Percentiles rank a stretch among this genome's conserved stretches.
Evolutionary conservation across 345 rosid genomes (phyloP).

Genomic region (Populus nigra): DNA sequence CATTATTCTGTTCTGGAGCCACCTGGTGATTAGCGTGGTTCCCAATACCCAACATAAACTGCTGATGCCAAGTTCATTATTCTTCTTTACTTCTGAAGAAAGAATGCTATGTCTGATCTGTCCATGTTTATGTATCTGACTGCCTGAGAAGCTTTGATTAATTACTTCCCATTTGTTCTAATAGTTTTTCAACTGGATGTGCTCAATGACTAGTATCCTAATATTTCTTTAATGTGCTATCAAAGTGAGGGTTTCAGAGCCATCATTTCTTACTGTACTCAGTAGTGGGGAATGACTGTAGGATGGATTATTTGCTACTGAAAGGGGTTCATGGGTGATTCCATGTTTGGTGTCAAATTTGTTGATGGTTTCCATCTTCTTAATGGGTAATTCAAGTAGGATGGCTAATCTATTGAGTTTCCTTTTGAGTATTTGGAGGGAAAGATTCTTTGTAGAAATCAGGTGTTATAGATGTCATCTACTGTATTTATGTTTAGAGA

Average conservation of each 20-base stretch:
- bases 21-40: background rate
- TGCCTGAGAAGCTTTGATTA: background rate
- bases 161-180: background rate
- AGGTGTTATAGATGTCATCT: background rate
- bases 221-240: background rate
- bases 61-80: background rate
- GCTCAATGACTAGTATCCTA: background rate
- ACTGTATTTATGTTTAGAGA: background rate
- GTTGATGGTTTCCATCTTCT: background rate
- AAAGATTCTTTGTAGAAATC: background rate
- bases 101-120: background rate
- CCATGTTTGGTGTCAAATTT: background rate
- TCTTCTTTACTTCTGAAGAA: background rate
- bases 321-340: background rate
- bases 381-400: background rate
- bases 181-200: background rate
- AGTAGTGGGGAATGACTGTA: background rate
- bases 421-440: background rate
- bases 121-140: background rate
- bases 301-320: background rate
- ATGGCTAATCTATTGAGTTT: background rate
- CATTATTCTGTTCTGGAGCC: too few relatives aligned
- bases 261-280: background rate
- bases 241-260: background rate
- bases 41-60: background rate